phyloP scores from a whole-genome alignment of 2,329 filamentous ascomycete species.

The Verticillium zaregamsianum region DNA sequence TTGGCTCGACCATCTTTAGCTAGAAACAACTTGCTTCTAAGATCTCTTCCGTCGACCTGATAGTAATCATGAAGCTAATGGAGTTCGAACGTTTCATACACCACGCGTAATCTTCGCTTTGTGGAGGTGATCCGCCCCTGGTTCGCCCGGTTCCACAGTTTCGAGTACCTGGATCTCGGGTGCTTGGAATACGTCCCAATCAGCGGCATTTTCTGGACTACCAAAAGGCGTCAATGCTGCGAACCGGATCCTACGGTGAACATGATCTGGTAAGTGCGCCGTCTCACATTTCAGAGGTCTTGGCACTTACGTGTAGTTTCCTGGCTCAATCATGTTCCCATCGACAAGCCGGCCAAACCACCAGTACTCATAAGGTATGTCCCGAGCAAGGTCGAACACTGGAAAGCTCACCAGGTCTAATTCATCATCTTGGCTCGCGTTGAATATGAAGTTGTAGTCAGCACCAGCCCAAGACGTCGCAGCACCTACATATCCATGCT shows the following conservation, averaged over 20 bases:
- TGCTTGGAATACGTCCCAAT: constrained; percentile 9
- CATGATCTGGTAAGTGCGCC: background rate
- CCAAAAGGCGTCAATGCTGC: constrained; percentile 11
- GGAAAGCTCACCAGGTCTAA: constrained; percentile 4
- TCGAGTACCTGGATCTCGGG: constrained; percentile 2
- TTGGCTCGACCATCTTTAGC: no score
- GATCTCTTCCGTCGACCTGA: no score
- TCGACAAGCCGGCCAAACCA: constrained; percentile 9
- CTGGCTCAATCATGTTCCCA: constrained; percentile 5
- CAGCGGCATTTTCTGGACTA: background rate
- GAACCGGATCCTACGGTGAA: constrained; percentile 4
- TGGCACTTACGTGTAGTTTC: constrained; percentile 10
- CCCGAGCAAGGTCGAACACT: background rate
- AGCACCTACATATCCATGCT: constrained; percentile 33
- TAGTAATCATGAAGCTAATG: no score
- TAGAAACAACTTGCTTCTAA: no score
- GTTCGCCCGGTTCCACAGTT: no score
- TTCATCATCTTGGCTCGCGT: constrained; percentile 6
- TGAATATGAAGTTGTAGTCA: background rate
- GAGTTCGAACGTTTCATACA: background rate
- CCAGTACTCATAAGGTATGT: constrained; percentile 3
- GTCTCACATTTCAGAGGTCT: no score
- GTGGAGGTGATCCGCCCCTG: background rate
- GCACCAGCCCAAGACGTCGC: constrained; percentile 9
- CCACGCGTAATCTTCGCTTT: background rate